Evolutionary conservation across 2,329 filamentous ascomycete genomes (phyloP).

Genomic region (Mycosphaerelloides madeirae): DNA sequence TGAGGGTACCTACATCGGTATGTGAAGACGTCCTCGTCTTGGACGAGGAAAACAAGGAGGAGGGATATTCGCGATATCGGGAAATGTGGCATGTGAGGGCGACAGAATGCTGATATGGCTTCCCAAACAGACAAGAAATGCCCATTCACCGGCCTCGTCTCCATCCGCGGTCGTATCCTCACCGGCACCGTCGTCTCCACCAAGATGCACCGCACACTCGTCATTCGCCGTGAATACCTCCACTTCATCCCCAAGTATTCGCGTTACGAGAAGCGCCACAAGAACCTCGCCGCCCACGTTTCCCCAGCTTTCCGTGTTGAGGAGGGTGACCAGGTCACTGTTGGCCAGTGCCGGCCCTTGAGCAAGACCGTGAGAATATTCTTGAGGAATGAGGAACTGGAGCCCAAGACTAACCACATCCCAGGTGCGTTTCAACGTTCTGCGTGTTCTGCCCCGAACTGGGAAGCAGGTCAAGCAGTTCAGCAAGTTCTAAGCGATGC

Average conservation of each 20-base stretch:
- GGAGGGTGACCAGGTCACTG: conserved; percentile 98
- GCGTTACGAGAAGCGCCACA: conserved; percentile 99
- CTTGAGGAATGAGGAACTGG: background rate
- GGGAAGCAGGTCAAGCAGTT: conserved; percentile 98
- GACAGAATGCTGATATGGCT: conserved; percentile 6
- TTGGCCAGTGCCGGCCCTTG: conserved; percentile 98
- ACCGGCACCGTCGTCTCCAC: conserved; percentile 98
- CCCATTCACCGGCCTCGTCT: conserved; percentile 98
- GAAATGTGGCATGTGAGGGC: conserved; percentile 3
- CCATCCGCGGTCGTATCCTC: conserved; percentile 99
- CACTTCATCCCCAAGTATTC: conserved; percentile 99
- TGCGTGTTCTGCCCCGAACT: conserved; percentile 94
- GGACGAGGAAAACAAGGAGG: conserved; percentile 5
- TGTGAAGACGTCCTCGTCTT: conserved; percentile 36
- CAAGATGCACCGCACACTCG: conserved; percentile 99
- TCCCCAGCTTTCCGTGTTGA: conserved; percentile 99
- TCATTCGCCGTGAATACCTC: conserved; percentile 99
- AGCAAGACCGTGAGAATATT: conserved; percentile 89
- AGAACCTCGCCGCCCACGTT: conserved; percentile 99
- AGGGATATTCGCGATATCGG: background rate
- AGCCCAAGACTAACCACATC: background rate
- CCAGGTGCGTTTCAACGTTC: conserved; percentile 98
- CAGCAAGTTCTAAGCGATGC: conserved; percentile 78
- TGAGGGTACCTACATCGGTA: conserved; percentile 99
- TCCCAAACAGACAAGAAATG: conserved; percentile 90